phyloP scores from a whole-genome alignment of 371 early-diverging fungal genomes.

The Circinella umbellata region DNA sequence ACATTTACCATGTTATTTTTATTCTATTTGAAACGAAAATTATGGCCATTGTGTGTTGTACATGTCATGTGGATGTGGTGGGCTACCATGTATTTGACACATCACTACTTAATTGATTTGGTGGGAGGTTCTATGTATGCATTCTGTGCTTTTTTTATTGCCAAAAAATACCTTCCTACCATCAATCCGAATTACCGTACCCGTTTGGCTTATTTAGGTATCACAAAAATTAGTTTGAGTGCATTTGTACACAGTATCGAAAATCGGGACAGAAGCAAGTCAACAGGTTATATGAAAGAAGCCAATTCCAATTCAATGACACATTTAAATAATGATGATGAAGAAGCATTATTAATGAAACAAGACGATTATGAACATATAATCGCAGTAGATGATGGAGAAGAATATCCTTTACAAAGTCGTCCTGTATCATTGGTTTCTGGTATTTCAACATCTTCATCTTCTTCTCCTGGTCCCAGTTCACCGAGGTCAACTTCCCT shows the following conservation, averaged over 20 bases:
- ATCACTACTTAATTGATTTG: conserved; percentile 78
- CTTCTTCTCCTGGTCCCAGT: neutral
- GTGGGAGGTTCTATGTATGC: conserved; percentile 77
- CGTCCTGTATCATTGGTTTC: conserved; percentile 1
- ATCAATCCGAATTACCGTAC: conserved; percentile 23
- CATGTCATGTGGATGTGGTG: conserved; percentile 79
- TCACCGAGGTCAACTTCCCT: conserved; percentile 1
- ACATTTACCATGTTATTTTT: conserved; percentile 69
- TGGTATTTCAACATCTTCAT: neutral
- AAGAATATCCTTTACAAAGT: conserved; percentile 8
- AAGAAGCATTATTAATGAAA: conserved; percentile 10
- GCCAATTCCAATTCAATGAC: too few species aligned
- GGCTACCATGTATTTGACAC: conserved; percentile 78
- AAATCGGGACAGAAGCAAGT: neutral
- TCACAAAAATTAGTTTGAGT: conserved; percentile 27
- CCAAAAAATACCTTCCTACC: conserved; percentile 37
- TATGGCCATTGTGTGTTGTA: conserved; percentile 48
- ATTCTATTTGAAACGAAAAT: conserved; percentile 51
- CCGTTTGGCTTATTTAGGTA: conserved; percentile 45
- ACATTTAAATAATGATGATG: neutral
- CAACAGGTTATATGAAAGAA: too few species aligned
- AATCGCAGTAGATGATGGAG: neutral
- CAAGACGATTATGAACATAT: neutral
- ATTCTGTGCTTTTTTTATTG: conserved; percentile 55
- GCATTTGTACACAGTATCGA: conserved; percentile 34